These are phyloP conservation scores for Gaertneriomyces semiglobifer DNA, from an alignment of 192 early-diverging fungal species.

Conservation along the genomic window DNA sequence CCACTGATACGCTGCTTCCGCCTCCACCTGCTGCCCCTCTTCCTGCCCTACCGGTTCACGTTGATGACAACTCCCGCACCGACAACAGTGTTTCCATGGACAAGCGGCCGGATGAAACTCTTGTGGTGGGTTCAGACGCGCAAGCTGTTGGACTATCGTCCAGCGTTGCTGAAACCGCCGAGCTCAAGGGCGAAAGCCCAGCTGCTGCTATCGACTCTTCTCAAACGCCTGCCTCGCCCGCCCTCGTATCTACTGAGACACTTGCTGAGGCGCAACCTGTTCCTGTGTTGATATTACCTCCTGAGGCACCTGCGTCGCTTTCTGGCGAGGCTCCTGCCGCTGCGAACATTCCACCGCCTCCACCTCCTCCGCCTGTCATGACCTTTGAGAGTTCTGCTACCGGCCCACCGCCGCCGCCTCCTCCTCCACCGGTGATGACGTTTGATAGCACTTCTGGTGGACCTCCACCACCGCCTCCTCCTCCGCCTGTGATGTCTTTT, in stretches of 20 bases:
- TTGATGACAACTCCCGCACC: too few relatives aligned
- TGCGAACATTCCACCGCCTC: conserved; percentile 26
- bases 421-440: conserved; percentile 27
- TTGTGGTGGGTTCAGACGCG: too few relatives aligned
- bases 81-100: too few relatives aligned
- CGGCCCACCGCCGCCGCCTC: conserved; percentile 31
- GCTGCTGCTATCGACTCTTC: too few relatives aligned
- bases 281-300: neutral
- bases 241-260: neutral
- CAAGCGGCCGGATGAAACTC: too few relatives aligned
- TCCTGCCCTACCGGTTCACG: neutral
- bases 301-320: conserved; percentile 31
- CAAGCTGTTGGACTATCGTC: too few relatives aligned
- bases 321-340: conserved; percentile 3
- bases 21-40: conserved; percentile 16
- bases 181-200: too few relatives aligned
- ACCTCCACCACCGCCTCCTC: conserved; percentile 39
- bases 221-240: neutral
- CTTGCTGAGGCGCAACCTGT: neutral
- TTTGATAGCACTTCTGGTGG: neutral
- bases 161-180: too few relatives aligned
- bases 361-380: conserved; percentile 37
- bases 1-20: conserved; percentile 5
- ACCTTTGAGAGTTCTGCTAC: neutral
- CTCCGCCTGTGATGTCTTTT: conserved; percentile 17